Percentiles rank a stretch among this genome's conserved stretches.
phyloP scores from a whole-genome alignment of 768 basidiomycete genomes.

The Tylopilus felleus region DNA sequence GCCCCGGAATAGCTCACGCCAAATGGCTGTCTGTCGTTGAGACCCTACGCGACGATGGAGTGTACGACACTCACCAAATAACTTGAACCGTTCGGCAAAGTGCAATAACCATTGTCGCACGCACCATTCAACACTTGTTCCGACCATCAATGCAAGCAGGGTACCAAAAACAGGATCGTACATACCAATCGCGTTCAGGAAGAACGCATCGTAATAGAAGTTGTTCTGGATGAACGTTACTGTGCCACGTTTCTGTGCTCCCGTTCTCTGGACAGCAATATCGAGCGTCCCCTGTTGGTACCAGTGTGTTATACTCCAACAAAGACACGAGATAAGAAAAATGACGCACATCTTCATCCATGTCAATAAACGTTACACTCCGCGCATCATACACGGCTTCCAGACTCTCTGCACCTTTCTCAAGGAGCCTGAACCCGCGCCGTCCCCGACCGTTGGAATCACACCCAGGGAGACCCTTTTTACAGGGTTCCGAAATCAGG shows the following conservation, averaged over 20 bases:
- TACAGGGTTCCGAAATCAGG: constrained; percentile 62
- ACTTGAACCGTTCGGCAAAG: constrained; percentile 52
- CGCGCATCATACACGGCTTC: constrained; percentile 73
- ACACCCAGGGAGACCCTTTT: constrained; percentile 56
- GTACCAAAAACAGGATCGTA: constrained; percentile 1
- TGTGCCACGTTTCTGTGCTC: constrained; percentile 57
- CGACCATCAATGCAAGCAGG: not conserved
- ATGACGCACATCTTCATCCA: constrained; percentile 90
- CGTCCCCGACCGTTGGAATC: constrained; percentile 44
- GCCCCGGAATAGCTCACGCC: constrained; percentile 95
- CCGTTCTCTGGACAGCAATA: constrained; percentile 85
- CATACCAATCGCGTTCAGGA: constrained; percentile 92
- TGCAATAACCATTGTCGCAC: constrained; percentile 80
- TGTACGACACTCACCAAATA: constrained; percentile 64
- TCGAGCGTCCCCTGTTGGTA: constrained; percentile 76
- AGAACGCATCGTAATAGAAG: constrained; percentile 98
- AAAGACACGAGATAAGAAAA: not conserved
- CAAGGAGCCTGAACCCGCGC: constrained; percentile 61
- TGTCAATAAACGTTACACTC: constrained; percentile 77
- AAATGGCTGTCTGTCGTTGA: constrained; percentile 58
- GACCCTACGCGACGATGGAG: not conserved
- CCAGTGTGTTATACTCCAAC: not conserved
- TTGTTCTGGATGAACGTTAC: constrained; percentile 91
- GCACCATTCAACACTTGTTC: constrained; percentile 85
- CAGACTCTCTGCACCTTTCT: constrained; percentile 59